phyloP scores from a whole-genome alignment of 805 yeast species.

The Candida jianshihensis region DNA sequence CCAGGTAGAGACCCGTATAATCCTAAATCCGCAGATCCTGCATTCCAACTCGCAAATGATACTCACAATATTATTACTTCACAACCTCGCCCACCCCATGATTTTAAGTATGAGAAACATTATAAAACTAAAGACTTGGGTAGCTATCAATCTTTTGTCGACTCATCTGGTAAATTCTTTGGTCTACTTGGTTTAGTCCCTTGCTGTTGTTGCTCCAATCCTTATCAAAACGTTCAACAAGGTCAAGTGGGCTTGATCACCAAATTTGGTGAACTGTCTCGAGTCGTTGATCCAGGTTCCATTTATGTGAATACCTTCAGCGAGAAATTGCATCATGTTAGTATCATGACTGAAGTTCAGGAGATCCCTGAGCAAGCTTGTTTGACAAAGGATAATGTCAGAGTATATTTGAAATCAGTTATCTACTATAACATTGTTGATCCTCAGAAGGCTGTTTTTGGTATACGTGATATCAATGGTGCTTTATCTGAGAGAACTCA shows the following conservation, averaged over 20 bases:
- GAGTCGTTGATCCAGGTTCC: constrained; percentile 65
- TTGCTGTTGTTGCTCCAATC: constrained; percentile 45
- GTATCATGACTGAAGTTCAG: constrained; percentile 49
- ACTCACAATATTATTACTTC: background rate
- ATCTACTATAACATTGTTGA: constrained; percentile 60
- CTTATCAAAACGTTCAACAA: constrained; percentile 52
- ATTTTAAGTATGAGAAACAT: constrained; percentile 28
- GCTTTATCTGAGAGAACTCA: constrained; percentile 64
- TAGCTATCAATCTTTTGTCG: constrained; percentile 34
- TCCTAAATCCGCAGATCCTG: too few relatives aligned
- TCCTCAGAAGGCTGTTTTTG: constrained; percentile 59
- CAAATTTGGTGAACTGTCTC: constrained; percentile 56
- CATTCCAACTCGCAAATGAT: background rate
- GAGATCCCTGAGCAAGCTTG: constrained; percentile 65
- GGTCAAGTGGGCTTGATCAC: constrained; percentile 67
- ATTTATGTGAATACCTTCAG: constrained; percentile 58
- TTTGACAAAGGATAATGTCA: constrained; percentile 65
- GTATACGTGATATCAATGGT: constrained; percentile 43
- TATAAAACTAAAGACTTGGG: constrained; percentile 35
- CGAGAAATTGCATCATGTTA: constrained; percentile 44
- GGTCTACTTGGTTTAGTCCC: constrained; percentile 37
- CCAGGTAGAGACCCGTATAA: too few relatives aligned
- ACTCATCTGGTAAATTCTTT: constrained; percentile 35
- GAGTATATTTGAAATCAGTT: constrained; percentile 56
- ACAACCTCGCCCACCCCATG: constrained; percentile 6